Percentiles rank a stretch among this genome's conserved stretches.
These are phyloP conservation scores for Plasmodium chabaudi DNA, from an alignment of 169 alveolate genomes.

Conservation along the genomic window DNA sequence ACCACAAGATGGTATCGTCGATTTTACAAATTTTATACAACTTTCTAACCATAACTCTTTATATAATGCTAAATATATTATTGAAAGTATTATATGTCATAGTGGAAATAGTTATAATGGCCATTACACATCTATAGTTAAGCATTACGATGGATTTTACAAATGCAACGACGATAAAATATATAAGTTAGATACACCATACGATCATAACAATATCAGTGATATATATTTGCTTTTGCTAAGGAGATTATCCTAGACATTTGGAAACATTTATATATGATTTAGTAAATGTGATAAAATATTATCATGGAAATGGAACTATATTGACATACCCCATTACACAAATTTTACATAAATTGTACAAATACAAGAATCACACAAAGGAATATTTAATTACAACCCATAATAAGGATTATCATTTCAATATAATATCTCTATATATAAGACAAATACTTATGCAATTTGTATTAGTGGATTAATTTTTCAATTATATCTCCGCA, in stretches of 20 bases:
- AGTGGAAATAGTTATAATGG: slow-evolving; percentile 73
- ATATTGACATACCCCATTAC: too few relatives aligned
- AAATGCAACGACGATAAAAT: slow-evolving; percentile 74
- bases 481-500: too few relatives aligned
- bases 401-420: too few relatives aligned
- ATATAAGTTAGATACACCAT: slow-evolving; percentile 43
- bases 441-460: too few relatives aligned
- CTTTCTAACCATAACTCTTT: slow-evolving; percentile 65
- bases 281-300: too few relatives aligned
- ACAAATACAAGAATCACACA: too few relatives aligned
- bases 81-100: slow-evolving; percentile 73
- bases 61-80: slow-evolving; percentile 49
- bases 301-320: too few relatives aligned
- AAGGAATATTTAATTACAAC: too few relatives aligned
- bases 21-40: slow-evolving; percentile 39
- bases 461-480: too few relatives aligned
- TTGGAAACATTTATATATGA: not conserved
- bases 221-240: slow-evolving; percentile 57
- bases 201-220: slow-evolving; percentile 47
- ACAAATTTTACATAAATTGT: too few relatives aligned
- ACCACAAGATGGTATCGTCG: slow-evolving; percentile 66
- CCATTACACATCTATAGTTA: slow-evolving; percentile 68
- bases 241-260: slow-evolving; percentile 26
- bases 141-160: slow-evolving; percentile 64
- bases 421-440: too few relatives aligned